phyloP scores from a whole-genome alignment of 257 asterid species.

The Fraxinus quadrangulata region DNA sequence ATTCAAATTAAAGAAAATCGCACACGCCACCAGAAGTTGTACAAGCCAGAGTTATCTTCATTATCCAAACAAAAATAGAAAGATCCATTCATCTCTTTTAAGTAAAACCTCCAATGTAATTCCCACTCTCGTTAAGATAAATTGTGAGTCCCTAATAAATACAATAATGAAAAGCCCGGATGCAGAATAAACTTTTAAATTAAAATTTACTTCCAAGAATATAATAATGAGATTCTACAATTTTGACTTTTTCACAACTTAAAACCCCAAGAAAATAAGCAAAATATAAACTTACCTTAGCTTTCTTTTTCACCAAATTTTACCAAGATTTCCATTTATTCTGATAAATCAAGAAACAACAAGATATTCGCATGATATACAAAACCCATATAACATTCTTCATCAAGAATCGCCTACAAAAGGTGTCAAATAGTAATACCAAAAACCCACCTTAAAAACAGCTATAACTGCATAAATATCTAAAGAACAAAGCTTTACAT shows the following conservation, averaged over 20 bases:
- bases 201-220: background rate
- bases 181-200: background rate
- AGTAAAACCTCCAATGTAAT: background rate
- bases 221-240: background rate
- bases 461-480: conserved; percentile 28
- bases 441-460: conserved; percentile 30
- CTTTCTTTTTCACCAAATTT: conserved; percentile 17
- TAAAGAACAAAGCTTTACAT: conserved; percentile 18
- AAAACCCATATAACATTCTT: conserved; percentile 32
- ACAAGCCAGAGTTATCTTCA: background rate
- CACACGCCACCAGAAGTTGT: background rate
- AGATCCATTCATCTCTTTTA: background rate
- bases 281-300: conserved; percentile 25
- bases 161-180: background rate
- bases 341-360: conserved; percentile 28
- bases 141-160: background rate
- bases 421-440: conserved; percentile 33
- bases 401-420: conserved; percentile 38
- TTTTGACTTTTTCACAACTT: too few relatives aligned
- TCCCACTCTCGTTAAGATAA: background rate
- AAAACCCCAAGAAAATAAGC: conserved; percentile 1
- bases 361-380: conserved; percentile 48
- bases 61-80: background rate
- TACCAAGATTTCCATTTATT: conserved; percentile 28
- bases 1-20: background rate